A percentile compares a stretch with the other conserved stretches of the same genome.
phyloP scores from a whole-genome alignment of 208 protist genomes.

The Leishmania tarentolae region DNA sequence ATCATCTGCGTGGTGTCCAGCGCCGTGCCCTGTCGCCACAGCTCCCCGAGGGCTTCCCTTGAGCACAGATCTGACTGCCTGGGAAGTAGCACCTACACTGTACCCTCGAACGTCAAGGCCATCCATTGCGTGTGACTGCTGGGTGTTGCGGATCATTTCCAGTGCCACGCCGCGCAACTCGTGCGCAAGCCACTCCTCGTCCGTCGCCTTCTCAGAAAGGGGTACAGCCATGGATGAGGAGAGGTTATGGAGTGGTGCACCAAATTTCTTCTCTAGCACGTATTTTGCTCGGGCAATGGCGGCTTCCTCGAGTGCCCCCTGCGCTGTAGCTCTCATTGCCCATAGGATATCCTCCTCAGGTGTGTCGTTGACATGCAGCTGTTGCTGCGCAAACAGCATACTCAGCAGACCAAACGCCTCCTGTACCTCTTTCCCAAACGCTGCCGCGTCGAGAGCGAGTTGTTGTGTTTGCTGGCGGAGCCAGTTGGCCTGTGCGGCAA shows the following conservation, averaged over 20 bases:
- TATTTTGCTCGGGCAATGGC: conserved; percentile 20
- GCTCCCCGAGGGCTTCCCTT: too few relatives aligned
- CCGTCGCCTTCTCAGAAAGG: conserved; percentile 25
- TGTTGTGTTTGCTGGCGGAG: conserved; percentile 23
- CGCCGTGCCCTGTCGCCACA: too few relatives aligned
- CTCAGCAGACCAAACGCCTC: conserved; percentile 17
- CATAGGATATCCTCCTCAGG: not conserved
- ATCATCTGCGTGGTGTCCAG: too few relatives aligned
- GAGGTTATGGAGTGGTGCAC: not conserved
- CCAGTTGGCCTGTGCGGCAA: not conserved
- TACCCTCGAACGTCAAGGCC: not conserved
- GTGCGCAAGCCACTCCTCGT: conserved; percentile 31
- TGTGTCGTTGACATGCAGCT: not conserved
- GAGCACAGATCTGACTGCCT: not conserved
- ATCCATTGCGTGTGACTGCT: not conserved
- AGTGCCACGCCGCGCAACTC: conserved; percentile 13
- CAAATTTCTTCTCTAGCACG: conserved; percentile 18
- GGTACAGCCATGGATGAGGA: not conserved
- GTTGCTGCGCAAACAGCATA: conserved; percentile 1
- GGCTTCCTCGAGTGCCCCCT: conserved; percentile 23
- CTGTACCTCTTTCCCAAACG: conserved; percentile 17
- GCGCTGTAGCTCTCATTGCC: conserved; percentile 1
- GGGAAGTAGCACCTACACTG: not conserved
- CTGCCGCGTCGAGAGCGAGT: conserved; percentile 4
- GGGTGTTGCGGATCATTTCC: conserved; percentile 19